These are phyloP conservation scores for Hemileccinum hortonii DNA, from an alignment of 1,284 basidiomycete species.

Conservation along the genomic window DNA sequence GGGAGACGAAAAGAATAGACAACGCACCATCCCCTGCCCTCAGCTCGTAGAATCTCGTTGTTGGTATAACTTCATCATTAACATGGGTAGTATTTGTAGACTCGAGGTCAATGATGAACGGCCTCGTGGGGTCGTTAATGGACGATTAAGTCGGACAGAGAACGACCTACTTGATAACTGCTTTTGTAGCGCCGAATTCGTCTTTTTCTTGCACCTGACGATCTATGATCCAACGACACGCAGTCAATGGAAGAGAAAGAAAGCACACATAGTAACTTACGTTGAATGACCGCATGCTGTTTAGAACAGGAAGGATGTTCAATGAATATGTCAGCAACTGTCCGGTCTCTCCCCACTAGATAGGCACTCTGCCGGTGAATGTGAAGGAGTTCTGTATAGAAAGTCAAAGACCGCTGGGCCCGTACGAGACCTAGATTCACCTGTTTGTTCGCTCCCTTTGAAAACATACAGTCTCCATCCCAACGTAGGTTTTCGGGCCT, in stretches of 20 bases:
- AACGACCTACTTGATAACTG: conserved; percentile 71
- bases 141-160: not conserved
- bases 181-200: conserved; percentile 81
- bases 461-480: conserved; percentile 98
- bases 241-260: conserved; percentile 8
- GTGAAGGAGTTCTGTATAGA: conserved; percentile 74
- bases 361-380: conserved; percentile 94
- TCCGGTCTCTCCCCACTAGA: conserved; percentile 85
- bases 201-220: conserved; percentile 84
- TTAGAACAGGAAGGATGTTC: conserved; percentile 98
- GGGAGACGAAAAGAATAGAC: not conserved
- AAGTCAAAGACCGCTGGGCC: conserved; percentile 2
- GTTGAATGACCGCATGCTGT: conserved; percentile 97
- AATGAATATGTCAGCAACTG: conserved; percentile 86
- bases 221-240: conserved; percentile 43
- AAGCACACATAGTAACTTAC: conserved; percentile 40
- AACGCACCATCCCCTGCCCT: conserved; percentile 79
- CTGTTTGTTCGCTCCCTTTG: conserved; percentile 90
- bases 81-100: conserved; percentile 95
- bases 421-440: conserved; percentile 49
- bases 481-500: conserved; percentile 87
- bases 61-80: conserved; percentile 83
- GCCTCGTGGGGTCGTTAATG: conserved; percentile 47
- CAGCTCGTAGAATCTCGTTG: conserved; percentile 89
- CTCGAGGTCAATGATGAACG: conserved; percentile 95